Percentiles rank a stretch among this genome's conserved stretches.
These are phyloP conservation scores for Amanita phalloides DNA, from an alignment of 768 basidiomycete genomes.

Conservation along the genomic window DNA sequence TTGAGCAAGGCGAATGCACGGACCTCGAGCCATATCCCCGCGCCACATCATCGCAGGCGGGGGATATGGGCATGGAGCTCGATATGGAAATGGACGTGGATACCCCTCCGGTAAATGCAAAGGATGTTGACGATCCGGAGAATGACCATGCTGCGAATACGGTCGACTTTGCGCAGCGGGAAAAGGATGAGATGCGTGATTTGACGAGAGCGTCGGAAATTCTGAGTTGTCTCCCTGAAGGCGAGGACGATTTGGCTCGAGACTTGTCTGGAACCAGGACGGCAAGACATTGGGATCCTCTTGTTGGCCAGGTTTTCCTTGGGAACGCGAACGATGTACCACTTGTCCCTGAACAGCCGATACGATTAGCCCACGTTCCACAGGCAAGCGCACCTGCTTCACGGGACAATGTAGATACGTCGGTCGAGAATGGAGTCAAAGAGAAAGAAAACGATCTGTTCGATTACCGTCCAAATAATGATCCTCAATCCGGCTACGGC, in stretches of 20 bases:
- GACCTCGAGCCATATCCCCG: constrained; percentile 17
- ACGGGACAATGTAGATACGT: not conserved
- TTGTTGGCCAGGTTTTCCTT: constrained; percentile 60
- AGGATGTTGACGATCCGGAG: not conserved
- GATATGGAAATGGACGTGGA: constrained; percentile 14
- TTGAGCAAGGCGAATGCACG: constrained; percentile 17
- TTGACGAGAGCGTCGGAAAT: constrained; percentile 80
- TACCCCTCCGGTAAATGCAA: not conserved
- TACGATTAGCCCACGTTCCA: constrained; percentile 16
- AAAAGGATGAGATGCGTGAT: constrained; percentile 86
- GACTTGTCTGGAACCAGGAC: constrained; percentile 17
- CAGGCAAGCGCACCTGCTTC: not conserved
- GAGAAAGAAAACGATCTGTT: constrained; percentile 25
- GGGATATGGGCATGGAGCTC: constrained; percentile 7
- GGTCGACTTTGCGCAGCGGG: constrained; percentile 72
- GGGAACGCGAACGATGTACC: constrained; percentile 84
- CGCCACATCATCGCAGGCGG: not conserved
- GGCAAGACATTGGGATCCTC: constrained; percentile 39
- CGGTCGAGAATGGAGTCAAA: not conserved
- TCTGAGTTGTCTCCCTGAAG: constrained; percentile 30
- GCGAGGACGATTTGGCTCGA: not conserved
- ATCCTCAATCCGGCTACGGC: constrained; percentile 42
- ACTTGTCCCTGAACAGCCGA: constrained; percentile 20
- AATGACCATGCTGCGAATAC: constrained; percentile 33
- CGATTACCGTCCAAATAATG: constrained; percentile 28